Conservation (phyloP, 176 grass and related monocot genomes). For the Cocos nucifera region DNA sequence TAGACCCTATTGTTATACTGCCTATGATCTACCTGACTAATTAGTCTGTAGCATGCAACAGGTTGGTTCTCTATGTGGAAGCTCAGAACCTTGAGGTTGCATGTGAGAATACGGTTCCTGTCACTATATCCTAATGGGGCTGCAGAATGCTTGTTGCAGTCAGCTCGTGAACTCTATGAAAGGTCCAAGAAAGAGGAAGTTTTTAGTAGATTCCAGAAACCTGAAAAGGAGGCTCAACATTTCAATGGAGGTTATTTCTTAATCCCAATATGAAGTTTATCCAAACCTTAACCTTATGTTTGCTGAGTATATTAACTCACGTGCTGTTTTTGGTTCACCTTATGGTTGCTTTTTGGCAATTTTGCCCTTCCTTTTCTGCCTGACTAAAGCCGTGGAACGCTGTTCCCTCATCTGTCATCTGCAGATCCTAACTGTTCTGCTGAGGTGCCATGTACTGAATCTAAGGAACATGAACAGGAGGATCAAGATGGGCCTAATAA, state of each 20-base stretch:
- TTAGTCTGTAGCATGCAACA: conserved; percentile 46
- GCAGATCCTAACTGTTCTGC: conserved; percentile 20
- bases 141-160: conserved; percentile 40
- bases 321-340: too few relatives aligned
- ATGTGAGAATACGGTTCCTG: conserved; percentile 63
- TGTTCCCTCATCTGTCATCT: not conserved
- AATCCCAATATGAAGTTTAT: conserved; percentile 1
- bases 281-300: not conserved
- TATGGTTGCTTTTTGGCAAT: too few relatives aligned
- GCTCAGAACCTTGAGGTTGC: conserved; percentile 63
- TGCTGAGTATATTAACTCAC: not conserved
- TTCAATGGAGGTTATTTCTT: conserved; percentile 40
- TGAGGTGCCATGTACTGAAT: conserved; percentile 15
- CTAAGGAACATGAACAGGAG: conserved; percentile 16
- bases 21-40: conserved; percentile 19
- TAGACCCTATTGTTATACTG: too few relatives aligned
- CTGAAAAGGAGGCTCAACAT: conserved; percentile 36
- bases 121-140: conserved; percentile 48
- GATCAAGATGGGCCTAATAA: conserved; percentile 37
- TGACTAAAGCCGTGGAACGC: too few relatives aligned
- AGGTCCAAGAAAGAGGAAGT: conserved; percentile 70
- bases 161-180: conserved; percentile 42
- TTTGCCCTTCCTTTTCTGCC: too few relatives aligned
- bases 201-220: conserved; percentile 36
- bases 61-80: conserved; percentile 79